Percentiles rank a stretch among this genome's conserved stretches.
Conservation (phyloP, 179 eudicot genomes). For the Nepenthes alata region DNA sequence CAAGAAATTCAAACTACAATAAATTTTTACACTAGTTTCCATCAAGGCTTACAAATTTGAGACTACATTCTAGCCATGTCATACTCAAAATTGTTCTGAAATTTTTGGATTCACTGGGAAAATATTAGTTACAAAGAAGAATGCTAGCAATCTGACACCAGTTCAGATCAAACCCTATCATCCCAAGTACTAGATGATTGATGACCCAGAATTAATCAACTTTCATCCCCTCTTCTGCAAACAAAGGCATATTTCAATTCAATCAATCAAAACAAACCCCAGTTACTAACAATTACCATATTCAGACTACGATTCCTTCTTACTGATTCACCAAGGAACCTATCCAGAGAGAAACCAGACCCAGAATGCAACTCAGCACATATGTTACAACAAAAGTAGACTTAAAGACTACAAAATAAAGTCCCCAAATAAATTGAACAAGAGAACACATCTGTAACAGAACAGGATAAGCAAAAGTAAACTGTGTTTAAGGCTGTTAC, state of each 20-base stretch:
- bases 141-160: no score
- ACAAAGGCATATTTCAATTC: neutral
- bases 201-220: no score
- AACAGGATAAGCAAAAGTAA: neutral
- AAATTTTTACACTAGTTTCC: neutral
- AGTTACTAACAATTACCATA: neutral
- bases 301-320: neutral
- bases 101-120: neutral
- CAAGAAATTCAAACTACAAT: neutral
- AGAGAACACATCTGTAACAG: neutral
- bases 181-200: no score
- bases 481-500: slow-evolving; percentile 20
- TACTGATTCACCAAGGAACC: neutral
- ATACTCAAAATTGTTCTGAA: neutral
- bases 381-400: neutral
- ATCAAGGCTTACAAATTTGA: neutral
- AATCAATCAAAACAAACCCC: neutral
- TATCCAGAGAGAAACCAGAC: neutral
- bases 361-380: neutral
- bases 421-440: neutral
- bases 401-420: neutral
- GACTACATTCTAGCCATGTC: neutral
- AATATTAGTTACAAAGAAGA: neutral
- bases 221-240: no score
- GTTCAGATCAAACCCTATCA: no score